A percentile compares a stretch with the other conserved stretches of the same genome.
These are phyloP conservation scores for Saitozyma podzolica DNA, from an alignment of 768 basidiomycete genomes.

Conservation along the genomic window DNA sequence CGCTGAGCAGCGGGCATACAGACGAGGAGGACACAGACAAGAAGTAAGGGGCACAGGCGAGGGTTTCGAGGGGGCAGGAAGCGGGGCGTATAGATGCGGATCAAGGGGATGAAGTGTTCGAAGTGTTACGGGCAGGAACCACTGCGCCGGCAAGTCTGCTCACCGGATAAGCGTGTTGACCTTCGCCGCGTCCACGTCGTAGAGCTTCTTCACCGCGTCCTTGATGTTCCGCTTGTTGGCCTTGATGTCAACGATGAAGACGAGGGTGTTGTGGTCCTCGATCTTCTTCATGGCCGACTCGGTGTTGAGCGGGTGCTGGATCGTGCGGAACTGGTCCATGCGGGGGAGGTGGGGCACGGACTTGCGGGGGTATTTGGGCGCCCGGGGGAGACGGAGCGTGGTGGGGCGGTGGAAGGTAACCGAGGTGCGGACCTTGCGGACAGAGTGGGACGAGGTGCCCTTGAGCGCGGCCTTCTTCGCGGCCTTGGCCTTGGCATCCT, in stretches of 20 bases:
- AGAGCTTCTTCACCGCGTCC: conserved; percentile 98
- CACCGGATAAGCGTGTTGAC: conserved; percentile 98
- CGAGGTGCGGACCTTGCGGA: conserved; percentile 77
- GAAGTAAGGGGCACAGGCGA: no score
- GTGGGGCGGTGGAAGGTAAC: conserved; percentile 96
- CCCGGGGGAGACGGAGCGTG: conserved; percentile 78
- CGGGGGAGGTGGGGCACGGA: conserved; percentile 85
- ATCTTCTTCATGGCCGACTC: conserved; percentile 99
- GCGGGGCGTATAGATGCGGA: no score
- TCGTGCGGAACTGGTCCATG: conserved; percentile 95
- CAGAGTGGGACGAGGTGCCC: conserved; percentile 71
- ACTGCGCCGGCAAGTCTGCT: conserved; percentile 28
- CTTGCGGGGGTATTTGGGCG: conserved; percentile 94
- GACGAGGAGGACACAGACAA: no score
- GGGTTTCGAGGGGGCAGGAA: no score
- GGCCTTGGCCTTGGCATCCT: conserved; percentile 74
- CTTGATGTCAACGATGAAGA: conserved; percentile 93
- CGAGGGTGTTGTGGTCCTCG: conserved; percentile 98
- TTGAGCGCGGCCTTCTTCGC: conserved; percentile 96
- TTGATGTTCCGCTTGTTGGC: conserved; percentile 99
- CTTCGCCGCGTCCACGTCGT: conserved; percentile 93
- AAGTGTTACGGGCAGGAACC: no score
- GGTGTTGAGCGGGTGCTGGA: conserved; percentile 75
- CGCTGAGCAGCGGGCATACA: no score
- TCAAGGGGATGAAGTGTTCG: no score